phyloP scores from a whole-genome alignment of 192 early-diverging fungal species.

The Pilobolus umbonatus region DNA sequence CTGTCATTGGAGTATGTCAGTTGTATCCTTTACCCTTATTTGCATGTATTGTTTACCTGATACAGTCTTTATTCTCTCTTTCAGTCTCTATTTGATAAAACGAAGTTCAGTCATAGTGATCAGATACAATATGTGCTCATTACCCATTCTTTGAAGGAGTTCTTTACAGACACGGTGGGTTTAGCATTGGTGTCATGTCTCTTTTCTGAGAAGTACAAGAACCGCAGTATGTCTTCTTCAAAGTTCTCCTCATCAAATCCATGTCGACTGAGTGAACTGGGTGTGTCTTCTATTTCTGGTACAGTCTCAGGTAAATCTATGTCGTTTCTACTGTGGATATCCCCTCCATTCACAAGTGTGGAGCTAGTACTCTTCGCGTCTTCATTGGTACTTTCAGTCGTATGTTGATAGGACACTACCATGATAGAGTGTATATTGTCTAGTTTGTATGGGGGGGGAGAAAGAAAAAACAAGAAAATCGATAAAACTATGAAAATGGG shows the following conservation, averaged over 20 bases:
- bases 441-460: no score
- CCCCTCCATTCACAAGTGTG: constrained; percentile 46
- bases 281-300: constrained; percentile 19
- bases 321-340: constrained; percentile 15
- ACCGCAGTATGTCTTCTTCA: constrained; percentile 46
- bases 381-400: constrained; percentile 29
- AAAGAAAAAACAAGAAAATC: neutral
- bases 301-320: constrained; percentile 32
- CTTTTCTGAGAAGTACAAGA: constrained; percentile 53
- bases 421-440: neutral
- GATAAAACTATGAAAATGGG: neutral
- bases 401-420: no score
- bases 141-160: constrained; percentile 46
- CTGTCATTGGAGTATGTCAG: constrained; percentile 25
- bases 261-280: constrained; percentile 23
- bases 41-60: constrained; percentile 33
- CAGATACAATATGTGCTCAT: neutral
- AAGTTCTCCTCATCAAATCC: constrained; percentile 48
- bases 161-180: constrained; percentile 1
- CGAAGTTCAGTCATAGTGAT: neutral
- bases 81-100: constrained; percentile 32
- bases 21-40: neutral
- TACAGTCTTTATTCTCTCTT: constrained; percentile 72
- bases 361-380: constrained; percentile 51
- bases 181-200: constrained; percentile 44